A percentile compares a stretch with the other conserved stretches of the same genome.
phyloP scores from a whole-genome alignment of 352 stramenopile species.

The Labyrinthula sp. region DNA sequence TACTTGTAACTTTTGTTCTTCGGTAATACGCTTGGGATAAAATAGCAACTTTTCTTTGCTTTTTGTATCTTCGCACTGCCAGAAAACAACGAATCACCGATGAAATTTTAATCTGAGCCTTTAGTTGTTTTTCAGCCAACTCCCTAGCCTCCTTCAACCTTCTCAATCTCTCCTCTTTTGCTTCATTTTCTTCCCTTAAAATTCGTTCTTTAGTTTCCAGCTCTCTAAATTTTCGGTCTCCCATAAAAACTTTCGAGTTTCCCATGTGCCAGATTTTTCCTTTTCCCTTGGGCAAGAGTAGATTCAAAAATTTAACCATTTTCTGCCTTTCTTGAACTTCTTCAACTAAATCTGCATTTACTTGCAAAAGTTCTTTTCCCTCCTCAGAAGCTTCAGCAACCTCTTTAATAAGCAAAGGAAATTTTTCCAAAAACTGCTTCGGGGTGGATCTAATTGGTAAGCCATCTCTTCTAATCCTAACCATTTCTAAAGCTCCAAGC shows the following conservation, averaged over 20 bases:
- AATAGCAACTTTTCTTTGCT: too few relatives aligned
- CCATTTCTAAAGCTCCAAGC: slow-evolving; percentile 58
- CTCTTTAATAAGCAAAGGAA: slow-evolving; percentile 15
- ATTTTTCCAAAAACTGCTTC: slow-evolving; percentile 29
- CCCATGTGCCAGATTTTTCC: slow-evolving; percentile 1
- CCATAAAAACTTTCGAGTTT: slow-evolving; percentile 14
- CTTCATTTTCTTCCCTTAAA: not conserved
- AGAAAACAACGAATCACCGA: too few relatives aligned
- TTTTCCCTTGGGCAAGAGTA: slow-evolving; percentile 12
- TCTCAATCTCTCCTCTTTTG: slow-evolving; percentile 3
- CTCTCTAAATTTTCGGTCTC: not conserved
- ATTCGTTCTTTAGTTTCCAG: slow-evolving; percentile 12
- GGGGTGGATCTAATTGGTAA: slow-evolving; percentile 48
- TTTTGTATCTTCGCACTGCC: too few relatives aligned
- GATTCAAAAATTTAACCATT: slow-evolving; percentile 1
- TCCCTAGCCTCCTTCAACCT: too few relatives aligned
- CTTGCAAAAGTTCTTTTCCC: too few relatives aligned
- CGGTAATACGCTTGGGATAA: too few relatives aligned
- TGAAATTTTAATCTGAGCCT: too few relatives aligned
- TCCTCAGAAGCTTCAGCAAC: too few relatives aligned
- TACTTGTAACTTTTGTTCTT: too few relatives aligned
- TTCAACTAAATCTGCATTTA: slow-evolving; percentile 18
- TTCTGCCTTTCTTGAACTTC: not conserved
- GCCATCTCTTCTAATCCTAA: slow-evolving; percentile 57
- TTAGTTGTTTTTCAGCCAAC: too few relatives aligned